Evolutionary conservation across 2,329 filamentous ascomycete species (phyloP), one percentile per base, ranked within the genome.

Genomic region (Stachybotrys chartarum): DNA sequence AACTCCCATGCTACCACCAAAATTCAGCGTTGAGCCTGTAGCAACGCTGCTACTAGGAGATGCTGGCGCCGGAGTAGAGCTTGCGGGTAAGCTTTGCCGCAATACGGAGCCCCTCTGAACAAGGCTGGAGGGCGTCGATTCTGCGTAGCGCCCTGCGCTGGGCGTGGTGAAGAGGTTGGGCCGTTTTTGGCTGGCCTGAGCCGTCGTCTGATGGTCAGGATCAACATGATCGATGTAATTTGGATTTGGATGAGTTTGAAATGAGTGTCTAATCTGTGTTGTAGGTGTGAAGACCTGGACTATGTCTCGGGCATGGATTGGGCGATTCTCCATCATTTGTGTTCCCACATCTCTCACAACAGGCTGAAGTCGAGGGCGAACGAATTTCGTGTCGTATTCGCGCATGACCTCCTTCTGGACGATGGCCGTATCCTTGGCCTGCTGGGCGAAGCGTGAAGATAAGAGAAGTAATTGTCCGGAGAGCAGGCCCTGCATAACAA

Each of bases 311-410:
- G 69, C 66, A 39, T 75, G 70, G 7, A 68, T 64, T 8, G 71
- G 71, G 8, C 75, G 71, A 16, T 79, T 75, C 50, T 73, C 71
- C 45, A 83, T 84, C 56, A 87, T 86, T 69, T 97, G 93, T 1
- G 88, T 94, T 6, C 84, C 88, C 1, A 93, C 91, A 83, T 84
- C 81, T 54, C 82, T 74, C 60, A 95, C 89, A 6, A 88, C 78
- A 7, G 88, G 89, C 63, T 95, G 89, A n/a, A 96, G 82, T 11
- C 86, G 82, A 2, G 94, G 94, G 65, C 95, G 91, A 1, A 99
- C 94, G 66, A 88, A 97, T 74, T 99, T 99, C 62, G 85, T 90
- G 68, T 97, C 91, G 68, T 99, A 99, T 72, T 99, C 94, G 68
- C 91, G 87, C 72, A 97, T 80, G 6, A 97, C 93, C 71, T 97